phyloP scores from a whole-genome alignment of 352 stramenopile genomes.

The Elongisporangium senticosum region DNA sequence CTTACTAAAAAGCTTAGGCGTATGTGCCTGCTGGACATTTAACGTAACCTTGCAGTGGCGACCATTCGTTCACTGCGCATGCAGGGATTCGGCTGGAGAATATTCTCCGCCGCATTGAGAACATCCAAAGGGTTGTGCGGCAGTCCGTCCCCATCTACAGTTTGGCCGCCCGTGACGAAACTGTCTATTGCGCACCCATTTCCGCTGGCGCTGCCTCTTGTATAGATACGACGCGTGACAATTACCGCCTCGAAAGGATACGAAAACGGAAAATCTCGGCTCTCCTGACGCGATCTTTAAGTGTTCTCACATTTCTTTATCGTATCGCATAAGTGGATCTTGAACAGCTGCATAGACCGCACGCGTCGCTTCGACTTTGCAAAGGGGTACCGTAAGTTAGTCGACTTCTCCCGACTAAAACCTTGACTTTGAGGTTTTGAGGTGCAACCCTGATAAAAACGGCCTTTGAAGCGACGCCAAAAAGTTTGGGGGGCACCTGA shows the following conservation, averaged over 20 bases:
- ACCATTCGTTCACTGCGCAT: neutral
- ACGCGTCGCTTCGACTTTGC: neutral
- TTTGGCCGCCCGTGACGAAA: neutral
- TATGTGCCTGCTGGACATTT: neutral
- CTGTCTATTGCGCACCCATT: neutral
- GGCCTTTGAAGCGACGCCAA: neutral
- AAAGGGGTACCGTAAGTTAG: neutral
- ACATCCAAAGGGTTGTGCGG: neutral
- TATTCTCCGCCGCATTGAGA: neutral
- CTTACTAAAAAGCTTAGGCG: neutral
- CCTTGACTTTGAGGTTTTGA: neutral
- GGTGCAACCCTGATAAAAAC: neutral
- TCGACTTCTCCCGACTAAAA: neutral
- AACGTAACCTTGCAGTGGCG: neutral
- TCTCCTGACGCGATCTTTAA: neutral
- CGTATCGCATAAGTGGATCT: neutral
- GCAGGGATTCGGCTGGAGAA: neutral
- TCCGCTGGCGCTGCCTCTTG: neutral
- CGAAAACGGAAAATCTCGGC: neutral
- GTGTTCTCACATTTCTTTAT: neutral
- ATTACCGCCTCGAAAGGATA: neutral
- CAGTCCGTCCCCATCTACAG: neutral
- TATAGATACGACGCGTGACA: neutral
- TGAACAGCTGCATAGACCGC: neutral
- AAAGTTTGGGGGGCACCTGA: neutral